These are phyloP conservation scores for Cymbopogon flexuosus DNA, from an alignment of 202 grass and related monocot genomes.

Conservation along the genomic window DNA sequence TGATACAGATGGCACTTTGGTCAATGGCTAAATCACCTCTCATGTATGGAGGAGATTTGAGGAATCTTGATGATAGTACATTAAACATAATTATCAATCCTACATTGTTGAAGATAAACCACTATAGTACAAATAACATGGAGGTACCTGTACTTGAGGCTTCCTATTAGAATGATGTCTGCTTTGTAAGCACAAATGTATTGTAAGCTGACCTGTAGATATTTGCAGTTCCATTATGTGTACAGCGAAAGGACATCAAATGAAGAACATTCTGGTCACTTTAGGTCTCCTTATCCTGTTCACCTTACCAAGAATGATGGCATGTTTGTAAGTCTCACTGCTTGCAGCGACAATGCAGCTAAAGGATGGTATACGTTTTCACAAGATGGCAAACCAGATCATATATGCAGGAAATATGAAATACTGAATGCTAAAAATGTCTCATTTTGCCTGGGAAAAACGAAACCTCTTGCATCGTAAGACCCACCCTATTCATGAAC, in stretches of 20 bases:
- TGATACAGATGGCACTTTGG: slow-evolving; percentile 79
- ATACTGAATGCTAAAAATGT: slow-evolving; percentile 32
- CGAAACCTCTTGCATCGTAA: slow-evolving; percentile 46
- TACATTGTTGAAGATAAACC: slow-evolving; percentile 77
- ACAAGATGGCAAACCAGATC: slow-evolving; percentile 49
- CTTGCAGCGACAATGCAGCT: slow-evolving; percentile 50
- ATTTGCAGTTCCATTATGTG: slow-evolving; percentile 67
- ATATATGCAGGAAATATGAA: slow-evolving; percentile 51
- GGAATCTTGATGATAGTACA: slow-evolving; percentile 50
- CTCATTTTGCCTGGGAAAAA: slow-evolving; percentile 63
- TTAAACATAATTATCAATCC: slow-evolving; percentile 72
- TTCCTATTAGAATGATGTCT: background rate
- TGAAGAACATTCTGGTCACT: slow-evolving; percentile 10
- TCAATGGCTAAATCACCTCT: slow-evolving; percentile 85
- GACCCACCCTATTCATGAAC: slow-evolving; percentile 20
- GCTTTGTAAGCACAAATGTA: slow-evolving; percentile 15
- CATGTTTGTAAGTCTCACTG: slow-evolving; percentile 48
- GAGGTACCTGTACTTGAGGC: slow-evolving; percentile 50
- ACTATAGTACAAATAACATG: slow-evolving; percentile 70
- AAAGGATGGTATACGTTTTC: slow-evolving; percentile 60
- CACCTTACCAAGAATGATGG: slow-evolving; percentile 26
- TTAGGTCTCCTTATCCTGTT: slow-evolving; percentile 22
- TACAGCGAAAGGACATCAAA: slow-evolving; percentile 35
- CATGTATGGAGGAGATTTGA: slow-evolving; percentile 94
- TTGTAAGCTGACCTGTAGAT: slow-evolving; percentile 31